phyloP scores from a whole-genome alignment of 2,329 filamentous ascomycete genomes.

The Periconia macrospinosa region DNA sequence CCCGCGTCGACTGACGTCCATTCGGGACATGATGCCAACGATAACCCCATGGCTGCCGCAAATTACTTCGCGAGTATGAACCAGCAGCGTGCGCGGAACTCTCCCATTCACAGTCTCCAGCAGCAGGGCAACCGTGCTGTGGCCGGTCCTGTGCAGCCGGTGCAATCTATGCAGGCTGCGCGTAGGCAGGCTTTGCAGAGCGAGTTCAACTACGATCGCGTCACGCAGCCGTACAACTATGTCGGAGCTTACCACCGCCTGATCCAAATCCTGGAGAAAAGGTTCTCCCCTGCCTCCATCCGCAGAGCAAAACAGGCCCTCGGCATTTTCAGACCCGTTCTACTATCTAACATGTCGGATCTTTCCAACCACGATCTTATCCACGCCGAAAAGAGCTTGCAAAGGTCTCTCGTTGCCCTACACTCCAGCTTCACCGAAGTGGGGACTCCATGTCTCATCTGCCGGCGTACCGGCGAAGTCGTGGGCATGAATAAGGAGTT shows the following conservation, averaged over 20 bases:
- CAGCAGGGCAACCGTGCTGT: slow-evolving; percentile 29
- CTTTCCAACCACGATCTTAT: slow-evolving; percentile 85
- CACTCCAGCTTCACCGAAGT: slow-evolving; percentile 88
- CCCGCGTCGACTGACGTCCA: slow-evolving; percentile 51
- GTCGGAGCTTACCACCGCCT: slow-evolving; percentile 88
- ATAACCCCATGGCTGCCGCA: slow-evolving; percentile 40
- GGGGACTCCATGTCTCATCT: slow-evolving; percentile 88
- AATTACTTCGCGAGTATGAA: slow-evolving; percentile 38
- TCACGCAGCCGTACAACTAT: slow-evolving; percentile 90
- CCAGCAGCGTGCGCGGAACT: slow-evolving; percentile 31
- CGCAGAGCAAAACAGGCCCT: slow-evolving; percentile 84
- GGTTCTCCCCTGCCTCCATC: slow-evolving; percentile 76
- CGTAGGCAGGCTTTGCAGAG: slow-evolving; percentile 67
- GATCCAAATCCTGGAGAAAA: slow-evolving; percentile 75
- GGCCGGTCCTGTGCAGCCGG: slow-evolving; percentile 34
- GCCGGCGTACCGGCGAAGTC: slow-evolving; percentile 90
- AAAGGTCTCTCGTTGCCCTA: slow-evolving; percentile 88
- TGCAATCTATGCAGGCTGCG: slow-evolving; percentile 38
- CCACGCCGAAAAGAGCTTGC: slow-evolving; percentile 97
- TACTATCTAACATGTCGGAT: slow-evolving; percentile 90
- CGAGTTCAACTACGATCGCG: slow-evolving; percentile 76
- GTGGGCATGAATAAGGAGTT: slow-evolving; percentile 96
- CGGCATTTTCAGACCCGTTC: slow-evolving; percentile 86
- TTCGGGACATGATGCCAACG: slow-evolving; percentile 47
- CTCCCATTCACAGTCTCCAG: slow-evolving; percentile 27